Conservation (phyloP, 2,329 filamentous ascomycete species). For the Pseudogymnoascus sp. region DNA sequence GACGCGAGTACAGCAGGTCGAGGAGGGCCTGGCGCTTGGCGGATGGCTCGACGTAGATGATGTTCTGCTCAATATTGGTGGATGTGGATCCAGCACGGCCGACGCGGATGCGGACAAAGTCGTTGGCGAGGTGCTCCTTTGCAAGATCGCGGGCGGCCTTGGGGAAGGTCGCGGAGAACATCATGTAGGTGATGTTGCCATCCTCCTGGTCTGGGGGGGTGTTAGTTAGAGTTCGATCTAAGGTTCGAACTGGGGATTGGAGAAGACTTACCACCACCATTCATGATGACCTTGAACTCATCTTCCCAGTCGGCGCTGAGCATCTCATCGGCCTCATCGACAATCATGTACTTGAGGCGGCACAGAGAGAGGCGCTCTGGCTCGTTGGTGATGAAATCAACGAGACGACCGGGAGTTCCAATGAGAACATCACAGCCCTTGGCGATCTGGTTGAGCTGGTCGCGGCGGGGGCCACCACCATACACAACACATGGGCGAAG, state of each 20-base stretch:
- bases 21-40: conserved; percentile 64
- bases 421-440: conserved; percentile 87
- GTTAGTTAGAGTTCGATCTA: conserved; percentile 13
- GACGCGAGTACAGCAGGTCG: conserved; percentile 61
- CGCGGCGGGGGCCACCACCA: conserved; percentile 64
- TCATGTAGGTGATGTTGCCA: conserved; percentile 59
- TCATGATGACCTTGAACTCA: conserved; percentile 67
- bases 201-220: conserved; percentile 61
- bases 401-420: conserved; percentile 76
- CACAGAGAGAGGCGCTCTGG: conserved; percentile 60
- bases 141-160: conserved; percentile 70
- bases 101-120: conserved; percentile 73
- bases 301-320: conserved; percentile 70
- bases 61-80: conserved; percentile 69
- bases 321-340: conserved; percentile 96
- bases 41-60: conserved; percentile 57
- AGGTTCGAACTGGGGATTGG: neutral
- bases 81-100: conserved; percentile 81
- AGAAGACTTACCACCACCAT: conserved; percentile 61
- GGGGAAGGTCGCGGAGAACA: conserved; percentile 95
- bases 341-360: conserved; percentile 70
- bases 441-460: conserved; percentile 64
- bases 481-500: conserved; percentile 85
- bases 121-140: conserved; percentile 61
- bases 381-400: conserved; percentile 67